These are phyloP conservation scores for Kwoniella dendrophila DNA, from an alignment of 768 basidiomycete genomes.

Conservation along the genomic window DNA sequence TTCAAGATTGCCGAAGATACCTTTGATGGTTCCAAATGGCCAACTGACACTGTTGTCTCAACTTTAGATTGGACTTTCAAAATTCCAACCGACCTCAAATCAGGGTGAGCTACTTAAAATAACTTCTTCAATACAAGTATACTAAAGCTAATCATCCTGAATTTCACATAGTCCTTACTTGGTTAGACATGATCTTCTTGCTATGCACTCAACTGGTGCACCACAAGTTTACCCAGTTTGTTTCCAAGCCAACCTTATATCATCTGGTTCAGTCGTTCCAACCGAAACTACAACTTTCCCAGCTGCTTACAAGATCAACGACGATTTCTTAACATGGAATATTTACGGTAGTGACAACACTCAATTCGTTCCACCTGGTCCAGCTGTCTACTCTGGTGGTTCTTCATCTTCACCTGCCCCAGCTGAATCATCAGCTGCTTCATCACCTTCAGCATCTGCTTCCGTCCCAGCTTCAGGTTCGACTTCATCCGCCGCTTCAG, in stretches of 20 bases:
- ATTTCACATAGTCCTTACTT: conserved; percentile 17
- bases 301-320: conserved; percentile 22
- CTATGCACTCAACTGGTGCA: conserved; percentile 28
- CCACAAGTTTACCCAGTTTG: conserved; percentile 32
- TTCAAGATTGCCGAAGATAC: conserved; percentile 28
- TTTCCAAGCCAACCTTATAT: conserved; percentile 25
- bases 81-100: conserved; percentile 23
- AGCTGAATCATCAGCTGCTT: conserved; percentile 7
- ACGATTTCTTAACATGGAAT: conserved; percentile 9
- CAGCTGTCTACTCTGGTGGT: conserved; percentile 20
- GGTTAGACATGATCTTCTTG: conserved; percentile 27
- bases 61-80: conserved; percentile 19
- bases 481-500: conserved; percentile 2
- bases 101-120: conserved; percentile 13
- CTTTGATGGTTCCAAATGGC: conserved; percentile 21
- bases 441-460: conserved; percentile 6
- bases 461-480: neutral
- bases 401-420: conserved; percentile 7
- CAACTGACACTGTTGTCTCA: conserved; percentile 13
- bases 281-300: conserved; percentile 27
- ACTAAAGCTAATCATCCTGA: neutral
- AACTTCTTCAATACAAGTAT: neutral
- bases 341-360: conserved; percentile 13
- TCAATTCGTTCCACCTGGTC: conserved; percentile 21
- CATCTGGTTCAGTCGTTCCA: conserved; percentile 23